These are phyloP conservation scores for Aspergillus tubingensis DNA, from an alignment of 2,329 filamentous ascomycete species.

Conservation along the genomic window DNA sequence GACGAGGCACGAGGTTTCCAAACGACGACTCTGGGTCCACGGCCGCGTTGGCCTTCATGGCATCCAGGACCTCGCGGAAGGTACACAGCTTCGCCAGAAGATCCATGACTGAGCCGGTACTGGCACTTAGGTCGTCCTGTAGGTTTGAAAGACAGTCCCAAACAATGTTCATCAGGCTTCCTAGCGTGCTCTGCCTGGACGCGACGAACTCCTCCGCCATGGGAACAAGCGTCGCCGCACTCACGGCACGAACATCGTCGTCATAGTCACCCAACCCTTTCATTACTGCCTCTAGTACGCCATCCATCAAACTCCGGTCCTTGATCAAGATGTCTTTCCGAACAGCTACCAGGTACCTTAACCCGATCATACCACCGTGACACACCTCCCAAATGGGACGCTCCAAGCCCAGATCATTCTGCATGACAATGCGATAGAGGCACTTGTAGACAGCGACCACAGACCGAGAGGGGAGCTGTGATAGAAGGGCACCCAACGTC, in stretches of 20 bases:
- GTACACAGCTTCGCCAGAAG: conserved; percentile 92
- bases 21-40: conserved; percentile 87
- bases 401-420: conserved; percentile 73
- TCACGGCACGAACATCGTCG: conserved; percentile 94
- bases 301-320: conserved; percentile 84
- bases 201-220: conserved; percentile 94
- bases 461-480: conserved; percentile 75
- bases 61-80: conserved; percentile 86
- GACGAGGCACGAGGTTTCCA: conserved; percentile 82
- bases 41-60: conserved; percentile 88
- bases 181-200: conserved; percentile 74
- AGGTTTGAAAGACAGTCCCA: conserved; percentile 97
- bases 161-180: conserved; percentile 85
- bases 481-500: conserved; percentile 83
- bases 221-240: conserved; percentile 93
- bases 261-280: conserved; percentile 88
- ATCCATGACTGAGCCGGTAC: conserved; percentile 98
- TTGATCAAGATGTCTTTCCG: conserved; percentile 87
- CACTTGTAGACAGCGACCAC: conserved; percentile 84
- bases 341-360: conserved; percentile 93
- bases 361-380: conserved; percentile 95
- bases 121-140: conserved; percentile 95
- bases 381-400: conserved; percentile 88
- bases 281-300: conserved; percentile 89
- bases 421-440: conserved; percentile 87